These are phyloP conservation scores for Tolypocladium paradoxum DNA, from an alignment of 2,329 filamentous ascomycete genomes.

Conservation along the genomic window DNA sequence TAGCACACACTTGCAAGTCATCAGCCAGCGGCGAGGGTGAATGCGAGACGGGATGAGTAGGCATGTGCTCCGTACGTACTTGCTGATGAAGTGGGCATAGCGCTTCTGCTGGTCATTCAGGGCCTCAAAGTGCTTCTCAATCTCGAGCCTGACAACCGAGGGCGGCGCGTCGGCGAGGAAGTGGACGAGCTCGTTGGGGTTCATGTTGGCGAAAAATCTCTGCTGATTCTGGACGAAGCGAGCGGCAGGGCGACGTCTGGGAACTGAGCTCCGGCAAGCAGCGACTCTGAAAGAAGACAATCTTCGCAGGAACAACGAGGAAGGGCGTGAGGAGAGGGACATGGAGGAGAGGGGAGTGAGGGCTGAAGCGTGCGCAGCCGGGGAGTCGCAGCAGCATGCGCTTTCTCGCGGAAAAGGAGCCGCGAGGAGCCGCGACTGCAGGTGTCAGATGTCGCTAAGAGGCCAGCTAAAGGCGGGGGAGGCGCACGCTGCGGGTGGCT, in stretches of 20 bases:
- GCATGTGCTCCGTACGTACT: constrained; percentile 33
- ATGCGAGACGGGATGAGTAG: background rate
- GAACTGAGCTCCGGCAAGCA: constrained; percentile 11
- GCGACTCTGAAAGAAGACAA: constrained; percentile 20
- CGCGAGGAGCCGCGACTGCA: background rate
- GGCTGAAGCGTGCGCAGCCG: constrained; percentile 3
- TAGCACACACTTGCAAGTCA: background rate
- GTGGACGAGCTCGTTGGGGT: constrained; percentile 53
- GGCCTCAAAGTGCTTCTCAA: constrained; percentile 85
- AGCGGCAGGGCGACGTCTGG: constrained; percentile 10
- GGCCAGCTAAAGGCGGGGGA: background rate
- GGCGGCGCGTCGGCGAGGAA: constrained; percentile 90
- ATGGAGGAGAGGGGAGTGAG: constrained; percentile 13
- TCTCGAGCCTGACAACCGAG: constrained; percentile 74
- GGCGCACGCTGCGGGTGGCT: background rate
- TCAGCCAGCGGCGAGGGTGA: background rate
- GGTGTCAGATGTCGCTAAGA: background rate
- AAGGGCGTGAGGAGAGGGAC: constrained; percentile 16
- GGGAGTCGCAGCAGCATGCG: background rate
- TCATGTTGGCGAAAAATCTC: constrained; percentile 33
- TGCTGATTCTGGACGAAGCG: constrained; percentile 1
- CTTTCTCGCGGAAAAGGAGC: background rate
- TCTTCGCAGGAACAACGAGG: constrained; percentile 24
- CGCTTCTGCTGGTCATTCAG: constrained; percentile 67
- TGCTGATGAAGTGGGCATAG: constrained; percentile 85